These are phyloP conservation scores for Berberis vulgaris DNA, from an alignment of 164 flowering plant species.

Conservation along the genomic window DNA sequence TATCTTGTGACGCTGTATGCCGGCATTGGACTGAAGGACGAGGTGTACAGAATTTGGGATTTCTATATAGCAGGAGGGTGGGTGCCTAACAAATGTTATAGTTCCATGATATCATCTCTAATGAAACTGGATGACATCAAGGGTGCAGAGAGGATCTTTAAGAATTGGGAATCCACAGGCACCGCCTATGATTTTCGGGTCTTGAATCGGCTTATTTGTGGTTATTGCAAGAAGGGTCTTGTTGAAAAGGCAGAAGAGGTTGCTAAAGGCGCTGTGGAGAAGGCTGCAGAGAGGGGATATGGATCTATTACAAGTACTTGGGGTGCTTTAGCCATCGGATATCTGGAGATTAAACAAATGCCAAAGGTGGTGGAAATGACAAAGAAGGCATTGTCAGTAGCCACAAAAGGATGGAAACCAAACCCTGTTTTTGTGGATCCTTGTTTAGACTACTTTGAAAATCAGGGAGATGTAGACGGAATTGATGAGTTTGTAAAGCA, in stretches of 20 bases:
- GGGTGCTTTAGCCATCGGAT: constrained; percentile 27
- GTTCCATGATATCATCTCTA: constrained; percentile 27
- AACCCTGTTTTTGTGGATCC: constrained; percentile 9
- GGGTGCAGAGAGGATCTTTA: constrained; percentile 32
- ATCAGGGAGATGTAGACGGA: constrained; percentile 20
- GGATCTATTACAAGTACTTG: constrained; percentile 21
- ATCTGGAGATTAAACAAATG: constrained; percentile 19
- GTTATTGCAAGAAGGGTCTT: constrained; percentile 31
- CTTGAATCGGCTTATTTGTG: constrained; percentile 27
- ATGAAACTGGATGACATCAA: constrained; percentile 36
- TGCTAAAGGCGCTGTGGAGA: constrained; percentile 30
- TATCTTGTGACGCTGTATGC: constrained; percentile 26
- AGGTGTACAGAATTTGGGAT: constrained; percentile 25
- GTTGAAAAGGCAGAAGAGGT: constrained; percentile 41
- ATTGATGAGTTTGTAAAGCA: constrained; percentile 20
- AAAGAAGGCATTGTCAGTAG: constrained; percentile 24
- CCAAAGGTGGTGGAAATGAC: constrained; percentile 35
- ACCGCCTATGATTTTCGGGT: constrained; percentile 25
- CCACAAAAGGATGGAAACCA: constrained; percentile 20
- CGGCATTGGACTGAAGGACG: constrained; percentile 23
- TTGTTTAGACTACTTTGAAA: constrained; percentile 28
- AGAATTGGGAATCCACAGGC: constrained; percentile 33
- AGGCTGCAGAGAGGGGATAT: constrained; percentile 21
- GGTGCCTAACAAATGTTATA: constrained; percentile 22
- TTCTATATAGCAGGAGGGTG: constrained; percentile 15